phyloP scores from a whole-genome alignment of 352 stramenopile genomes.

The Phytophthora sansomeana region DNA sequence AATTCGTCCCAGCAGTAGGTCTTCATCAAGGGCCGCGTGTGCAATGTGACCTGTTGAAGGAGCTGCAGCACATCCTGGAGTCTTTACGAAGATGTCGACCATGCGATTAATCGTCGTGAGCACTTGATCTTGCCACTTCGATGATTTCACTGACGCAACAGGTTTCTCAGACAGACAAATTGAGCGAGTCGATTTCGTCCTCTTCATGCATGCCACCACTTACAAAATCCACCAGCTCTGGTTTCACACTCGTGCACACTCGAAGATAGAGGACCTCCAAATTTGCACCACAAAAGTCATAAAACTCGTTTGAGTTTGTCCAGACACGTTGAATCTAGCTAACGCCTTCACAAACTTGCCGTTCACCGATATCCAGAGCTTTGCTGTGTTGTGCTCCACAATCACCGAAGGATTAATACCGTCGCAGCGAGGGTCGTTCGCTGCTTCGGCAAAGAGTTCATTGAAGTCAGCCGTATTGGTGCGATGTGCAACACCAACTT shows the following conservation, averaged over 20 bases:
- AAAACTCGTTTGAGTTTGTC: background rate
- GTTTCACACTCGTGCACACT: background rate
- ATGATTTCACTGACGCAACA: background rate
- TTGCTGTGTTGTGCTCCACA: background rate
- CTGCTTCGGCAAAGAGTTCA: background rate
- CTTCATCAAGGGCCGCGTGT: background rate
- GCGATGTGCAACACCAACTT: background rate
- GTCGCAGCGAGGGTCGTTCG: background rate
- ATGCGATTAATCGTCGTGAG: background rate
- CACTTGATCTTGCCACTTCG: background rate
- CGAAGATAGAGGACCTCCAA: background rate
- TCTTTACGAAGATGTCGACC: background rate
- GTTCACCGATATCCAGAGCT: background rate
- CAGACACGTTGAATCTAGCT: background rate
- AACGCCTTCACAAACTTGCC: background rate
- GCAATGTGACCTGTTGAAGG: background rate
- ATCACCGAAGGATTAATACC: background rate
- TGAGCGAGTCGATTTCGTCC: constrained; percentile 1
- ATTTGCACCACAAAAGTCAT: background rate
- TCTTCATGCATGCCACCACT: constrained; percentile 1
- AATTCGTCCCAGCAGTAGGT: background rate
- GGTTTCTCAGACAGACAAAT: background rate
- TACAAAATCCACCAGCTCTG: background rate
- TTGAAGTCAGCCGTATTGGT: constrained; percentile 1
- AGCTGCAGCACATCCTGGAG: background rate